Evolutionary conservation across 108 stramenopile species (phyloP), one percentile per base, ranked within the genome.

Genomic region (Pseudonitzschia multistriata): DNA sequence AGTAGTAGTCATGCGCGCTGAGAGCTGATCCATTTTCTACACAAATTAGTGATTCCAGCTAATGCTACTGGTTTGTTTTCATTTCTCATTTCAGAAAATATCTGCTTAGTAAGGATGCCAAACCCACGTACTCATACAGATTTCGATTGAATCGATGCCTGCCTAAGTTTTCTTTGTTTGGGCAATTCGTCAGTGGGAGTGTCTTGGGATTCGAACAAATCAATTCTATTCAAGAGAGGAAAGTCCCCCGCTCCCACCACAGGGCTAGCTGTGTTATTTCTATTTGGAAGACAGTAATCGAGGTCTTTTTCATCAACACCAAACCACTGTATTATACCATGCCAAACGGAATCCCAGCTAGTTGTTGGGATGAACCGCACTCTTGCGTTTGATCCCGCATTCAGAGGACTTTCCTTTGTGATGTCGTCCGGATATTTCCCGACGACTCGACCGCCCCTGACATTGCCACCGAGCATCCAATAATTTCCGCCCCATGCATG

Each of bases 321-420:
- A 57, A 83, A 70, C 86, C 86, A 88, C 35, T 36, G 70, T 59
- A 62, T 67, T n/a, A 87, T 49, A 24, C 73, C 86, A 55, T 78
- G 68, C 79, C 79, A 87, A 1, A 45, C 11, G 8, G 6, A 83
- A 40, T 86, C 85, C 82, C 82, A 86, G 29, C 70, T 47, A 3
- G 71, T 76, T n/a, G 79, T 82, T 0, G 85, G 85, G 35, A 83
- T 76, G 15, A 86, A 34, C 10, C 85, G 66, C 15, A 80, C 83
- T 31, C 80, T 4, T 17, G 5, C 8, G 8, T 45, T 45, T 2
- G 7, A 57, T 22, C 81, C 83, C n/a, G 81, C 52, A 50, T 83
- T 81, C 0, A 63, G 35, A 17, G 71, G 31, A 56, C 66, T 45
- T 1, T 30, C 28, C 22, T 39, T 49, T 1, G 68, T 27, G 35